Evolutionary conservation across 2,329 filamentous ascomycete species (phyloP).

Genomic region (Fusarium sp.): DNA sequence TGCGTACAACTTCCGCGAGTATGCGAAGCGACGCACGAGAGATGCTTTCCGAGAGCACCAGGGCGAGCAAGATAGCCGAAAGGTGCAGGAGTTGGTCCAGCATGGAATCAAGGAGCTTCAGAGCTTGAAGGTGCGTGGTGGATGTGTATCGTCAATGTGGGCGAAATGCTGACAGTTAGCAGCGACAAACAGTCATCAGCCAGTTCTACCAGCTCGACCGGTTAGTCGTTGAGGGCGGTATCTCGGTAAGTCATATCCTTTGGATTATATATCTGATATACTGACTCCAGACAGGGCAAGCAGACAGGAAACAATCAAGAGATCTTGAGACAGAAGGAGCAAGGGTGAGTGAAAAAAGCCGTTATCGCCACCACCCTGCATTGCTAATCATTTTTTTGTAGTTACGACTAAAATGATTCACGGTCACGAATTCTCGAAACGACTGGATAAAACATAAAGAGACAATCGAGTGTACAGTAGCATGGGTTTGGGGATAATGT

Average conservation of each 20-base stretch:
- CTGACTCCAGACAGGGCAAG: slow-evolving; percentile 67
- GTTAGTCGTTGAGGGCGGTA: slow-evolving; percentile 90
- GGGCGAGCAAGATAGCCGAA: slow-evolving; percentile 76
- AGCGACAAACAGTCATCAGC: slow-evolving; percentile 96
- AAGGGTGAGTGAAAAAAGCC: slow-evolving; percentile 68
- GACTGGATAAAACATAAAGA: slow-evolving; percentile 17
- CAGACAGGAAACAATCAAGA: slow-evolving; percentile 74
- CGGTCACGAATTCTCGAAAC: slow-evolving; percentile 12
- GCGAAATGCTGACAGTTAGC: slow-evolving; percentile 13
- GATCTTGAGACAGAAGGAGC: slow-evolving; percentile 81
- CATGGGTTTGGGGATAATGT: slow-evolving; percentile 40
- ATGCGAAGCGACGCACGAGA: slow-evolving; percentile 88
- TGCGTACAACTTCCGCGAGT: slow-evolving; percentile 97
- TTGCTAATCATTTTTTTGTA: slow-evolving; percentile 12
- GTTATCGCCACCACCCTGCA: background rate
- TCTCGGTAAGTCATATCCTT: slow-evolving; percentile 65
- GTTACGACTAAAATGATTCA: slow-evolving; percentile 34
- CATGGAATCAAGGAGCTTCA: slow-evolving; percentile 88
- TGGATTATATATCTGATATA: background rate
- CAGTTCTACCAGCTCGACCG: slow-evolving; percentile 94
- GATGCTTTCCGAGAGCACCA: slow-evolving; percentile 90
- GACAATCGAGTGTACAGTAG: slow-evolving; percentile 44
- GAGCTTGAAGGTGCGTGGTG: slow-evolving; percentile 79
- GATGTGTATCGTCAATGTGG: no score
- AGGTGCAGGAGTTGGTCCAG: slow-evolving; percentile 89